Base-by-base conservation (phyloP, 768 basidiomycete species). In the Tulasnella sp. region DNA sequence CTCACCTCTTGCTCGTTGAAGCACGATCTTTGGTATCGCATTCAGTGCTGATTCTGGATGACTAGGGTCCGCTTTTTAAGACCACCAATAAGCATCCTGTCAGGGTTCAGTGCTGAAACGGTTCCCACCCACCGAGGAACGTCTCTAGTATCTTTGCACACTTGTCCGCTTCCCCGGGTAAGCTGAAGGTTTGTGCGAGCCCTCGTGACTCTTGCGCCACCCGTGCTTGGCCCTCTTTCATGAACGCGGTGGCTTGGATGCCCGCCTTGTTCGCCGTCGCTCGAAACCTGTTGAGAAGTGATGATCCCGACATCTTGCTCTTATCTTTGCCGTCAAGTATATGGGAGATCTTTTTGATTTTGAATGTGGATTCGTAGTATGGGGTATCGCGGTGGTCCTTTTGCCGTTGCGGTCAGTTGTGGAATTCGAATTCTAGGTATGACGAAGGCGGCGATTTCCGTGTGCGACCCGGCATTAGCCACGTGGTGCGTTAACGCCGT, bases 151-250 rank as follows among this genome's bases (percentile, higher is more conserved):
- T 97, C 71, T 85, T 88, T 15, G 92, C 91, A 0, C 92, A 90
- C 69, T 96, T 96, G 61, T 92, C 87, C 43, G 91, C 86, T 70
- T 98, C 93, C 61, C 89, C 91, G 19, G 92, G 92, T 22, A 97
- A 76, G 42, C 80, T 83, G 73, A 97, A 97, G 3, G 84, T 81
- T 62, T 91, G 88, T 0, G 85, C 84, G 57, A 92, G 84, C 51
- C 84, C 83, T 63, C 81, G 75, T 1, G 86, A 85, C 50, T 86
- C 87, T 53, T 77, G 81, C 12, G 85, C 85, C 5, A 89, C 78
- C 63, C 82, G 83, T 50, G 74, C 78, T 2, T 80, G 77, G 63
- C 83, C 80, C 17, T 82, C 78, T 60, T 80, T 82, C 9, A 83
- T 73, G 64, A 92, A 84, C 0, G 86, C 81, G 0, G 84, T 78